Conservation (phyloP, 129 eudicot species). For the Erigeron canadensis region DNA sequence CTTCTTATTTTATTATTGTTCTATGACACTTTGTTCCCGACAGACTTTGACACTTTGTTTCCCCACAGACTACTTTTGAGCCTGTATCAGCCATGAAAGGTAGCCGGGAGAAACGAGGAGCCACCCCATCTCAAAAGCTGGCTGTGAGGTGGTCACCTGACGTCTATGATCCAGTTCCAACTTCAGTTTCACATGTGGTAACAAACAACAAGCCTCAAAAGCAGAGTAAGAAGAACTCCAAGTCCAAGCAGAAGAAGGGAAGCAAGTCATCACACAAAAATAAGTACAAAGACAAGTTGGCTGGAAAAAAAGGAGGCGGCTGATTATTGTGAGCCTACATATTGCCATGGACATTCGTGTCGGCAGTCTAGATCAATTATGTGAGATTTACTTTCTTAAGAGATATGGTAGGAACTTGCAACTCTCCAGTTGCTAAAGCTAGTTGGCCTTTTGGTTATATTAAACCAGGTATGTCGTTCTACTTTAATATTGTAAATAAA, state of each 20-base stretch:
- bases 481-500: conserved; percentile 17
- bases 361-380: background rate
- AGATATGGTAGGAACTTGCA: background rate
- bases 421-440: background rate
- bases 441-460: background rate
- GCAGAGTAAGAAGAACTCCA: conserved; percentile 51
- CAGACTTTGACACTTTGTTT: conserved; percentile 32
- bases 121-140: conserved; percentile 38
- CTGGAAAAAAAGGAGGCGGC: conserved; percentile 35
- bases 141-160: conserved; percentile 73
- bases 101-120: conserved; percentile 65
- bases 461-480: background rate
- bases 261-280: conserved; percentile 59
- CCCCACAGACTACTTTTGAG: conserved; percentile 44
- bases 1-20: background rate
- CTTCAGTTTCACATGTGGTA: conserved; percentile 56
- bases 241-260: conserved; percentile 52
- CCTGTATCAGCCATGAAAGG: conserved; percentile 77
- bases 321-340: background rate
- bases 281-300: conserved; percentile 48
- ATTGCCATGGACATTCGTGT: background rate
- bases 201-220: conserved; percentile 36
- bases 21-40: conserved; percentile 15
- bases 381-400: background rate
- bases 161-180: conserved; percentile 76